These are phyloP conservation scores for Neurospora sp. DNA, from an alignment of 495 filamentous ascomycete genomes.

Conservation along the genomic window DNA sequence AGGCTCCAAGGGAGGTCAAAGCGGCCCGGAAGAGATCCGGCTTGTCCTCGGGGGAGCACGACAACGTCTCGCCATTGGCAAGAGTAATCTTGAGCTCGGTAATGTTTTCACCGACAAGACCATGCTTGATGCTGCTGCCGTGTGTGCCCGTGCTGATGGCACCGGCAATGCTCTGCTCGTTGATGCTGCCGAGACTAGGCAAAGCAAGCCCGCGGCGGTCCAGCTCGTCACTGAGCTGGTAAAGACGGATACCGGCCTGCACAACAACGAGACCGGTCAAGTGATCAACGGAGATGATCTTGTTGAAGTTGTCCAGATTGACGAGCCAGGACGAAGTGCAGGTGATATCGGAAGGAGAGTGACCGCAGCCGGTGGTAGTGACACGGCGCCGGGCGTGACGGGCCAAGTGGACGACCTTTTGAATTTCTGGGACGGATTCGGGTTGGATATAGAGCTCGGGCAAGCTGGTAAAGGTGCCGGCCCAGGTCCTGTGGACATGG, in stretches of 20 bases:
- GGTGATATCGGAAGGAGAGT: conserved; percentile 87
- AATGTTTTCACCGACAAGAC: conserved; percentile 69
- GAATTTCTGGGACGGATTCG: conserved; percentile 64
- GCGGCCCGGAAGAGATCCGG: conserved; percentile 78
- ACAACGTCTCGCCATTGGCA: conserved; percentile 64
- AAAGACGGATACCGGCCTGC: conserved; percentile 75
- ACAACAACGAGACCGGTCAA: conserved; percentile 58
- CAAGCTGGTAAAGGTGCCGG: conserved; percentile 74
- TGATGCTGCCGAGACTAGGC: conserved; percentile 87
- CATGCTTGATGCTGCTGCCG: conserved; percentile 76
- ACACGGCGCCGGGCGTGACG: conserved; percentile 70
- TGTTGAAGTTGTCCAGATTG: conserved; percentile 77
- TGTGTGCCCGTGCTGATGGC: conserved; percentile 91
- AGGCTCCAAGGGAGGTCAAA: conserved; percentile 73
- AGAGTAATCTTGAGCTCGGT: conserved; percentile 67
- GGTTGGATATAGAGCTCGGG: conserved; percentile 89
- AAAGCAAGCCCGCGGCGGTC: conserved; percentile 67
- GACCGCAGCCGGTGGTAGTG: conserved; percentile 71
- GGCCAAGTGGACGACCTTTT: conserved; percentile 72
- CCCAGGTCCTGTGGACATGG: conserved; percentile 91
- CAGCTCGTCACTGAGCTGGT: conserved; percentile 55
- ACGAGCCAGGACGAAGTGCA: conserved; percentile 93
- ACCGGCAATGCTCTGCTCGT: conserved; percentile 85
- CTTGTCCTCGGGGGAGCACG: conserved; percentile 63
- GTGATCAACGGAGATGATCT: conserved; percentile 56